Evolutionary conservation across 1,284 basidiomycete genomes (phyloP), one percentile per base, ranked within the genome.

Genomic region (Gomphus bonarii): DNA sequence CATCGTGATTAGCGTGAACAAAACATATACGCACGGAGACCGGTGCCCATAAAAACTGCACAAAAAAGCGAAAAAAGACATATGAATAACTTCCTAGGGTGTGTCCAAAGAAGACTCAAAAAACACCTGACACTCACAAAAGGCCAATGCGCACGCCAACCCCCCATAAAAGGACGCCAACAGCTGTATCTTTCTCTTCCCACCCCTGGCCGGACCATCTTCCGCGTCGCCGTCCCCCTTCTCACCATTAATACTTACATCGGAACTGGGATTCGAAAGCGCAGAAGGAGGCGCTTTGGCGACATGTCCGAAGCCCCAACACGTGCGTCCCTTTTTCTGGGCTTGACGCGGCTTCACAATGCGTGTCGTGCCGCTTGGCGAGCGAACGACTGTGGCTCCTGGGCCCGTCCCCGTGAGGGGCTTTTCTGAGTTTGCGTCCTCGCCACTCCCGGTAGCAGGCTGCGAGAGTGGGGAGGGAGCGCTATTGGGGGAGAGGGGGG

Each of bases 101-200:
- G n/a, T n/a, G n/a, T n/a, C n/a, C n/a, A n/a, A n/a, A n/a, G n/a
- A n/a, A n/a, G 3, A 40, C 12, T 11, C 16, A 40, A n/a, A 40
- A 31, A 46, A 50, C 14, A 4, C n/a, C 3, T 16, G 18, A 31
- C 7, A 70, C 77, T 68, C 66, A 84, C 88, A 88, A 55, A 79
- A 66, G 18, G 76, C 79, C 61, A 83, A 67, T 14, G 74, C 88
- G 61, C 77, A 79, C 40, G 84, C 85, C 9, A 91, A 65, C 18
- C 91, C 91, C 50, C 79, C 80, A 63, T 91, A 88, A 54, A 92
- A 68, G 0, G 90, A 88, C 5, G 87, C 88, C 61, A 87, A 84
- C n/a, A 89, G 75, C 64, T 65, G 65, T 59, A 58, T 68, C 61
- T 62, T 62, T 35, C 62, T 57, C 31, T 63, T 20, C 55, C 11